A percentile compares a stretch with the other conserved stretches of the same genome.
Conservation (phyloP, 805 yeast species). For the Helenozyma rhizophorensis region DNA sequence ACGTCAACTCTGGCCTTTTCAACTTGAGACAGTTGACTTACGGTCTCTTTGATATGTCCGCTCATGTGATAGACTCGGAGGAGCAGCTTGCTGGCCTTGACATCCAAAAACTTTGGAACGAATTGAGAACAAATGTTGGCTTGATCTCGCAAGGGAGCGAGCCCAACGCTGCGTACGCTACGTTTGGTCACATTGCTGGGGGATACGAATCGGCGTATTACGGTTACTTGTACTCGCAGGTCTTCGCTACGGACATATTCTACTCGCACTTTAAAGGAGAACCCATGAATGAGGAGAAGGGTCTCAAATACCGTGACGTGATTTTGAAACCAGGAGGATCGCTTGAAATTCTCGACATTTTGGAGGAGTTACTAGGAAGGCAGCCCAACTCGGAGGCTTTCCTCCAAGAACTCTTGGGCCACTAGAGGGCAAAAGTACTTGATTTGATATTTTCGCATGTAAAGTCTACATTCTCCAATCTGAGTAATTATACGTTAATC, state of each 20-base stretch:
- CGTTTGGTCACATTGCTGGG: constrained; percentile 76
- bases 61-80: constrained; percentile 49
- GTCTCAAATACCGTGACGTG: constrained; percentile 64
- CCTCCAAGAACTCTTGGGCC: constrained; percentile 50
- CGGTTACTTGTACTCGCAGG: constrained; percentile 83
- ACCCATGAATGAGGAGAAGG: constrained; percentile 61
- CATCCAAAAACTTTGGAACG: constrained; percentile 58
- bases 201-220: constrained; percentile 86
- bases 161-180: constrained; percentile 62
- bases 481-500: no score
- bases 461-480: neutral
- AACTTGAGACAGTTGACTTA: constrained; percentile 75
- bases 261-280: constrained; percentile 62
- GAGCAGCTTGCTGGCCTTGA: constrained; percentile 45
- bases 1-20: constrained; percentile 67
- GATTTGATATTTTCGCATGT: neutral
- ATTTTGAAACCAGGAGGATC: constrained; percentile 73
- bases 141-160: constrained; percentile 52
- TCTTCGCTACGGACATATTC: constrained; percentile 80
- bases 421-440: neutral
- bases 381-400: constrained; percentile 72
- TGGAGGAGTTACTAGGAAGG: constrained; percentile 68
- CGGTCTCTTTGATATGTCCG: constrained; percentile 69
- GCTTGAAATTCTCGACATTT: constrained; percentile 59
- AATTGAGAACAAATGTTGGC: constrained; percentile 57